Percentiles rank a stretch among this genome's conserved stretches.
These are phyloP conservation scores for Schizosaccharomyces cryophilus DNA, from an alignment of 805 yeast species.

Conservation along the genomic window DNA sequence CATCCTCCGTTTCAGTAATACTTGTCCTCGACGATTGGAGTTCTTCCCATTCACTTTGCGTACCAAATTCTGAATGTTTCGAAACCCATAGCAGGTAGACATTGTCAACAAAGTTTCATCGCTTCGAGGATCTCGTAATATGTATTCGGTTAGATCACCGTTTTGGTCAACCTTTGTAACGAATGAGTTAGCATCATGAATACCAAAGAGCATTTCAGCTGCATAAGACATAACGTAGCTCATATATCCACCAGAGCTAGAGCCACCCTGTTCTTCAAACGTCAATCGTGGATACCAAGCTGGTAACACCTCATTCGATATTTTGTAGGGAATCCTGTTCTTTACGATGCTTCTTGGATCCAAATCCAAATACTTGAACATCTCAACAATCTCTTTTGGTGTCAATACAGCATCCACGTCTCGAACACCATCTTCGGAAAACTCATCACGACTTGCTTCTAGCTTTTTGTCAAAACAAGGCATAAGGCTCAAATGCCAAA, in stretches of 20 bases:
- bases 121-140: conserved; percentile 17
- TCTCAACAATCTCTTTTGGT: conserved; percentile 58
- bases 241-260: conserved; percentile 78
- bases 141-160: conserved; percentile 46
- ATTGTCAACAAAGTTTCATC: conserved; percentile 20
- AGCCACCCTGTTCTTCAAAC: conserved; percentile 29
- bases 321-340: neutral
- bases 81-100: conserved; percentile 42
- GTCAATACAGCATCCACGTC: conserved; percentile 93
- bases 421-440: conserved; percentile 16
- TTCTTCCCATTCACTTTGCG: conserved; percentile 35
- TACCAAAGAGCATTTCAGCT: neutral
- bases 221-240: conserved; percentile 30
- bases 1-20: conserved; percentile 2
- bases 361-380: conserved; percentile 26
- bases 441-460: conserved; percentile 74
- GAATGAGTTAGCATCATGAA: conserved; percentile 10
- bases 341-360: neutral
- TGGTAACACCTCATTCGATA: neutral
- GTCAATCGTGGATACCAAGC: neutral
- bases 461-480: conserved; percentile 93
- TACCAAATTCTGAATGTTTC: conserved; percentile 82
- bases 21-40: conserved; percentile 6
- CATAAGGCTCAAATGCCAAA: conserved; percentile 75
- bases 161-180: conserved; percentile 35